A percentile compares a stretch with the other conserved stretches of the same genome.
phyloP scores from a whole-genome alignment of 805 yeast species.

The Yarrowia keelungensis region DNA sequence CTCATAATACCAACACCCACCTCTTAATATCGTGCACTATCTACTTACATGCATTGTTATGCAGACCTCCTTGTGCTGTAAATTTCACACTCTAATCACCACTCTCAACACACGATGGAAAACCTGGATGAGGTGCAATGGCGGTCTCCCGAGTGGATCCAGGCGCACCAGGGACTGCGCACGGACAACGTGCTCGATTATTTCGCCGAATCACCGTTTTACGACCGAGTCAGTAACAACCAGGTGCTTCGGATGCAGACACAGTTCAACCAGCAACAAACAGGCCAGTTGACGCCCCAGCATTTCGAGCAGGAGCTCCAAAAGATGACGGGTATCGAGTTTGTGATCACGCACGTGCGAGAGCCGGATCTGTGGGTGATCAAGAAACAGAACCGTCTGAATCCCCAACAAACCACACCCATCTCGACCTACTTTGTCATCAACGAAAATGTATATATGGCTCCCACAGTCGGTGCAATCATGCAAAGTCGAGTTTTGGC shows the following conservation, averaged over 20 bases:
- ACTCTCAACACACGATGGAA: conserved; percentile 41
- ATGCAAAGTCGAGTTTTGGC: conserved; percentile 73
- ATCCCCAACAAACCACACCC: conserved; percentile 59
- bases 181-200: conserved; percentile 93
- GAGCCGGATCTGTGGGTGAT: conserved; percentile 96
- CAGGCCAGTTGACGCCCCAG: conserved; percentile 51
- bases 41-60: background rate
- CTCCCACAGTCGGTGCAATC: conserved; percentile 77
- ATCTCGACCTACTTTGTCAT: conserved; percentile 84
- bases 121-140: conserved; percentile 89
- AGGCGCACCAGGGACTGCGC: conserved; percentile 75
- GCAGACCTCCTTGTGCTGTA: conserved; percentile 1
- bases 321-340: conserved; percentile 87
- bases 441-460: conserved; percentile 91
- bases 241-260: conserved; percentile 95
- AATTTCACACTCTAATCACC: background rate
- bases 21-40: background rate
- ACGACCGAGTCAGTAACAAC: conserved; percentile 90
- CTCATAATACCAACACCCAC: background rate
- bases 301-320: conserved; percentile 60
- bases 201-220: conserved; percentile 92
- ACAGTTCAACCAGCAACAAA: conserved; percentile 69
- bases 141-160: conserved; percentile 98
- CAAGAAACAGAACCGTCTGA: conserved; percentile 74
- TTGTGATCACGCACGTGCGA: conserved; percentile 70